phyloP scores from a whole-genome alignment of 164 flowering plant genomes.

The Stephania cephalantha region DNA sequence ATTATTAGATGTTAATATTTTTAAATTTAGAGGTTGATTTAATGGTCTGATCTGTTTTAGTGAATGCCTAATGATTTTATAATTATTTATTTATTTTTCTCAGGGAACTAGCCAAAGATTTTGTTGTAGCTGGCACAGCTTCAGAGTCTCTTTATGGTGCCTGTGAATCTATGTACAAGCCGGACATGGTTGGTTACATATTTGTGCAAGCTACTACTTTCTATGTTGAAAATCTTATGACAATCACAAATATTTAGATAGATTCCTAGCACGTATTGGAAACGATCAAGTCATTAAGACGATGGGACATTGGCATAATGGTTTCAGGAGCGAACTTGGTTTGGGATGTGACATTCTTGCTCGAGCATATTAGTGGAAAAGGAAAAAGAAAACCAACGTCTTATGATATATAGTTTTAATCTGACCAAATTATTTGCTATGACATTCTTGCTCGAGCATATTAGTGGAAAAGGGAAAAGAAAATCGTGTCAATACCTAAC shows the following conservation, averaged over 20 bases:
- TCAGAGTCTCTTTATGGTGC: slow-evolving; percentile 96
- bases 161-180: slow-evolving; percentile 91
- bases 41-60: neutral
- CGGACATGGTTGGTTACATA: slow-evolving; percentile 68
- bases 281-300: too few relatives aligned
- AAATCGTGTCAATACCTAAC: too few relatives aligned
- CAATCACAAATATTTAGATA: neutral
- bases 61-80: neutral
- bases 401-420: neutral
- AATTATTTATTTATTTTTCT: neutral
- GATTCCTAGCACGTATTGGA: neutral
- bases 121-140: slow-evolving; percentile 94
- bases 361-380: neutral
- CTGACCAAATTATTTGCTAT: neutral
- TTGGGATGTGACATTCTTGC: neutral
- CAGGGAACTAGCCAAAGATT: slow-evolving; percentile 97
- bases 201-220: slow-evolving; percentile 1
- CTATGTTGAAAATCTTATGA: neutral
- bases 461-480: neutral
- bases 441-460: neutral
- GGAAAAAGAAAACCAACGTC: neutral
- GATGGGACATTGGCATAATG: neutral
- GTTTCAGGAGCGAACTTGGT: neutral
- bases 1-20: too few relatives aligned
- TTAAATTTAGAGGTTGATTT: neutral